phyloP scores from a whole-genome alignment of 805 yeast genomes.

The Jamesozyma gamospora region DNA sequence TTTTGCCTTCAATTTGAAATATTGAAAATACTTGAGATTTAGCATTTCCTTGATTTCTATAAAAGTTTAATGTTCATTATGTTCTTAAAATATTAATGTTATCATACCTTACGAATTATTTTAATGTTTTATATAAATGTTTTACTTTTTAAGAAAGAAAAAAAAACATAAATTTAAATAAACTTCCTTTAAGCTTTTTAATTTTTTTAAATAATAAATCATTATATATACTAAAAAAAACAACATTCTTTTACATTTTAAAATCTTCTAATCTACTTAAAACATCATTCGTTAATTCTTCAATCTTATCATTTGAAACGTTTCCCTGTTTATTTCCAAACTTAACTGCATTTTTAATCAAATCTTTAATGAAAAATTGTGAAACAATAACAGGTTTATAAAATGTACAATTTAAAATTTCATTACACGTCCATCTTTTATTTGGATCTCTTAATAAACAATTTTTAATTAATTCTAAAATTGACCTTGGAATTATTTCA shows the following conservation, averaged over 20 bases:
- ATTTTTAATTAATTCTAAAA: constrained; percentile 57
- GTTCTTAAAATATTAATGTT: too few species aligned
- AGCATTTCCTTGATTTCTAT: too few species aligned
- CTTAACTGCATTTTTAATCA: constrained; percentile 66
- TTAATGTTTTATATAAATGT: too few species aligned
- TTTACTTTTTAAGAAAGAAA: too few species aligned
- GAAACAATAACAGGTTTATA: constrained; percentile 68
- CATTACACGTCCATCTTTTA: constrained; percentile 52
- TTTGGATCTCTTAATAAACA: constrained; percentile 67
- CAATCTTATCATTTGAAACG: constrained; percentile 35
- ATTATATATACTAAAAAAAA: background rate
- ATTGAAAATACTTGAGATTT: too few species aligned
- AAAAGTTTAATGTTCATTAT: too few species aligned
- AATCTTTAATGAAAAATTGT: constrained; percentile 52
- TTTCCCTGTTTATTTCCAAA: constrained; percentile 50
- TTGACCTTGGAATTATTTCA: constrained; percentile 47
- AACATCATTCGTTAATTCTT: constrained; percentile 45
- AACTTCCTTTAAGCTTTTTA: too few species aligned
- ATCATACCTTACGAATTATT: too few species aligned
- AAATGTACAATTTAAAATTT: constrained; percentile 54
- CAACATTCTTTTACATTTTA: constrained; percentile 9
- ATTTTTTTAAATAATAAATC: too few species aligned
- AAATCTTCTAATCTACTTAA: constrained; percentile 37
- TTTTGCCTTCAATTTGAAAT: too few species aligned
- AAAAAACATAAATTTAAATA: too few species aligned